Evolutionary conservation across 805 yeast species (phyloP).

Genomic region (Maudiozyma turicensis): DNA sequence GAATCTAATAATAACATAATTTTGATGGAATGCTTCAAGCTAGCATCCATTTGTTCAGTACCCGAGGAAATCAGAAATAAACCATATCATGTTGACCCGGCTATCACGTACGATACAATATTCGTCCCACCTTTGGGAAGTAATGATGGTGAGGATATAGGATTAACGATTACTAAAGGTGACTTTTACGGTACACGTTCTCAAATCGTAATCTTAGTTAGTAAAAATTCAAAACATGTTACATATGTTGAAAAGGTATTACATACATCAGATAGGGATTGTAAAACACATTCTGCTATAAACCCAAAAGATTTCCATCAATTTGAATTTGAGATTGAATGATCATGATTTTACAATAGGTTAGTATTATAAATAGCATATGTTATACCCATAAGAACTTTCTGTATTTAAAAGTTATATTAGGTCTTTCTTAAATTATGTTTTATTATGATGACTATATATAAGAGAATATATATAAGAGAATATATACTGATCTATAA

Average conservation of each 20-base stretch:
- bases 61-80: slow-evolving; percentile 23
- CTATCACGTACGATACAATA: slow-evolving; percentile 46
- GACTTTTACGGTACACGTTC: slow-evolving; percentile 78
- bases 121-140: slow-evolving; percentile 60
- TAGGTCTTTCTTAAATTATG: neutral
- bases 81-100: slow-evolving; percentile 22
- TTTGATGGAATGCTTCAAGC: slow-evolving; percentile 35
- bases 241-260: slow-evolving; percentile 55
- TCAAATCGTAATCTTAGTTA: slow-evolving; percentile 64
- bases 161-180: slow-evolving; percentile 33
- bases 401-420: no score
- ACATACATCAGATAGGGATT: slow-evolving; percentile 38
- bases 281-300: slow-evolving; percentile 8
- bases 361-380: no score
- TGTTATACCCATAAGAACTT: no score
- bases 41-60: slow-evolving; percentile 42
- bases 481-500: slow-evolving; percentile 3
- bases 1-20: slow-evolving; percentile 32
- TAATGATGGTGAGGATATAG: slow-evolving; percentile 22
- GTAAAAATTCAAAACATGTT: slow-evolving; percentile 36
- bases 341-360: neutral
- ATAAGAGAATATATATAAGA: neutral
- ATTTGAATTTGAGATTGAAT: slow-evolving; percentile 19
- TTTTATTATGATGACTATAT: neutral
- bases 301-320: slow-evolving; percentile 17